A percentile compares a stretch with the other conserved stretches of the same genome.
Evolutionary conservation across 495 filamentous ascomycete genomes (phyloP).

Genomic region (Patellaria atrata): DNA sequence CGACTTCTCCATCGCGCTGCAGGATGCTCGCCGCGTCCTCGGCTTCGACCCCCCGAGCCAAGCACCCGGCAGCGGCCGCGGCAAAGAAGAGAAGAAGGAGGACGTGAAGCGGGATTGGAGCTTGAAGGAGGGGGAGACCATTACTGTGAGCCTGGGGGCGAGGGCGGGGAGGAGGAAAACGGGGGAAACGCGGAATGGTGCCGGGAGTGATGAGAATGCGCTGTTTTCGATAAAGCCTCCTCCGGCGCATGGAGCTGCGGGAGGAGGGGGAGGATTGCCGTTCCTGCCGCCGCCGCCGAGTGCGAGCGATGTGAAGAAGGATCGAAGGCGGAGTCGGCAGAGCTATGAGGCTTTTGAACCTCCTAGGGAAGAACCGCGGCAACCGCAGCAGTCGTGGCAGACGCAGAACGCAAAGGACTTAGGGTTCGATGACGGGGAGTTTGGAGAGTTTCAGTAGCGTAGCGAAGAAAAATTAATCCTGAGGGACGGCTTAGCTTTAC

Average conservation of each 20-base stretch:
- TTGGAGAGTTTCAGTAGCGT: slow-evolving; percentile 37
- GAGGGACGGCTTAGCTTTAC: no score
- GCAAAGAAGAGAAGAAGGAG: slow-evolving; percentile 19
- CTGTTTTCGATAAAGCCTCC: slow-evolving; percentile 37
- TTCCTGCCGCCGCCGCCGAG: slow-evolving; percentile 51
- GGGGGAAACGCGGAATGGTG: slow-evolving; percentile 7
- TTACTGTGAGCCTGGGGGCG: slow-evolving; percentile 55
- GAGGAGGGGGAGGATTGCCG: slow-evolving; percentile 32
- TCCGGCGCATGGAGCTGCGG: slow-evolving; percentile 15
- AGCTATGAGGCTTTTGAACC: no score
- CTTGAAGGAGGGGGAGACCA: slow-evolving; percentile 73
- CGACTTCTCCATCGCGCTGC: slow-evolving; percentile 66
- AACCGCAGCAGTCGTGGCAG: not conserved
- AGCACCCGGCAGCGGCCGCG: slow-evolving; percentile 17
- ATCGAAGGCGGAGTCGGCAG: slow-evolving; percentile 27
- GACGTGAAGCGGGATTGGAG: slow-evolving; percentile 56
- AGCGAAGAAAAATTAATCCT: no score
- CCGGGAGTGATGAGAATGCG: slow-evolving; percentile 22
- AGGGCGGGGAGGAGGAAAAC: slow-evolving; percentile 19
- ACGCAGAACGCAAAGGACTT: slow-evolving; percentile 24
- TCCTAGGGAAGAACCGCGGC: no score
- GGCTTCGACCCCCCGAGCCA: slow-evolving; percentile 23
- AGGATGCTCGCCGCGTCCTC: slow-evolving; percentile 50
- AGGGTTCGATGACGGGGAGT: slow-evolving; percentile 38
- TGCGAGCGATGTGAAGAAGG: slow-evolving; percentile 29